Evolutionary conservation across 129 eudicot genomes (phyloP), one percentile per base, ranked within the genome.

Genomic region (Scalesia atractyloides): DNA sequence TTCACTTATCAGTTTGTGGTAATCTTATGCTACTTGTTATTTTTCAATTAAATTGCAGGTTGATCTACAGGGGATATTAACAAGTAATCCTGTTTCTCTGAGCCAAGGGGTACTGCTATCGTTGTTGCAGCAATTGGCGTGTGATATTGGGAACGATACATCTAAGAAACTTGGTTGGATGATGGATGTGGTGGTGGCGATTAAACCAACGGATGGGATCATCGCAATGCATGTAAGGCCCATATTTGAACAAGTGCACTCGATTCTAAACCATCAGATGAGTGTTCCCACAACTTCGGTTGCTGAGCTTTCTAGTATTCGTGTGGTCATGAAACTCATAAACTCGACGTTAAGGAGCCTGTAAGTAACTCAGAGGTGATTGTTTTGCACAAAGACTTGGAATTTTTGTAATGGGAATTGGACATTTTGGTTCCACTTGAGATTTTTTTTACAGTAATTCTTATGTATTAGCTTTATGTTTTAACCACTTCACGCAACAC

Each of bases 91-190:
- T 20, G 65, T 88, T 2, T 93, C 99, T 19, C 24, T 94, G 81
- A 90, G 96, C 77, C 99, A 94, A 86, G 97, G 99, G 18, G 99
- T 94, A 5, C 83, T 94, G 9, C 94, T 90, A 22, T 90, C 99
- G 5, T 91, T 94, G 52, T 80, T 90, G 62, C 99, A 94, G 70
- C 99, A 94, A 63, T 72, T 94, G 75, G 87, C 99, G 4, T 94
- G 91, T 70, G 99, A 90, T 76, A 84, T 94, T 7, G 76, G 76
- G 73, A 86, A 81, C 20, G 99, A 90, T 24, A 77, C 86, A 5
- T 50, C 91, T 5, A 76, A 87, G 59, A 94, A 94, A 70, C 82
- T 94, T 19, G 74, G 71, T 1, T 94, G 97, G 99, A 90, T 94
- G 99, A 84, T 82, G 74, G 96, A 94, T 66, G 91, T 94, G 72